Evolutionary conservation across 2,329 filamentous ascomycete species (phyloP).

Genomic region (Phyllosticta capitalensis): DNA sequence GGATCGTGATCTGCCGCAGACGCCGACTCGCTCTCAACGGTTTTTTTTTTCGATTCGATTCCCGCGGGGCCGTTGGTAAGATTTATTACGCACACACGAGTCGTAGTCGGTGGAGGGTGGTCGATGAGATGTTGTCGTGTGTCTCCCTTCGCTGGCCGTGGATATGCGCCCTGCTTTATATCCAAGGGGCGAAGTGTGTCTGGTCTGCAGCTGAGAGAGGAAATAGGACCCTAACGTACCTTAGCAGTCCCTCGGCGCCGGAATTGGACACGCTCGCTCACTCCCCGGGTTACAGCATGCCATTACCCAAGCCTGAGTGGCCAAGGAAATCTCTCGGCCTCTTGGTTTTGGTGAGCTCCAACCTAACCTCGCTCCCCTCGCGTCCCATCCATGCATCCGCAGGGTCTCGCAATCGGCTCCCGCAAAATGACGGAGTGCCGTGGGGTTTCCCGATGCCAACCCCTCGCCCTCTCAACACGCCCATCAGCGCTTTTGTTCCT

Average conservation of each 20-base stretch:
- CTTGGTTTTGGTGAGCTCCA: neutral
- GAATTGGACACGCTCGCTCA: neutral
- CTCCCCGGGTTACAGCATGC: neutral
- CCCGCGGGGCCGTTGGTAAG: neutral
- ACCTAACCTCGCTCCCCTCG: neutral
- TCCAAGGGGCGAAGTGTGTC: neutral
- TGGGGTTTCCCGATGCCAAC: neutral
- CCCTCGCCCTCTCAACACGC: neutral
- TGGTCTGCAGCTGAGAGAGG: neutral
- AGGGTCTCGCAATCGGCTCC: neutral
- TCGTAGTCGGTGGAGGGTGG: neutral
- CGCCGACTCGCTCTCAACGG: constrained; percentile 8
- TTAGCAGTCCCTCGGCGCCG: neutral
- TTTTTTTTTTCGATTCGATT: constrained; percentile 4
- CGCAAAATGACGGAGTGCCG: neutral
- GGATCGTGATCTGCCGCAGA: neutral
- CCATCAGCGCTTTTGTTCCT: neutral
- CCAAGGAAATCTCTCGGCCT: neutral
- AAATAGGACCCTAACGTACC: neutral
- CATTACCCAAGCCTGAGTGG: neutral
- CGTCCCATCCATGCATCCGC: neutral
- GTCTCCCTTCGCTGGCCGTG: neutral
- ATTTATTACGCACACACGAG: neutral
- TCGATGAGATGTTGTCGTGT: neutral
- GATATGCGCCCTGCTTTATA: neutral